Evolutionary conservation across 2,329 filamentous ascomycete genomes (phyloP).

Genomic region (Stagonosporopsis chrysanthemi): DNA sequence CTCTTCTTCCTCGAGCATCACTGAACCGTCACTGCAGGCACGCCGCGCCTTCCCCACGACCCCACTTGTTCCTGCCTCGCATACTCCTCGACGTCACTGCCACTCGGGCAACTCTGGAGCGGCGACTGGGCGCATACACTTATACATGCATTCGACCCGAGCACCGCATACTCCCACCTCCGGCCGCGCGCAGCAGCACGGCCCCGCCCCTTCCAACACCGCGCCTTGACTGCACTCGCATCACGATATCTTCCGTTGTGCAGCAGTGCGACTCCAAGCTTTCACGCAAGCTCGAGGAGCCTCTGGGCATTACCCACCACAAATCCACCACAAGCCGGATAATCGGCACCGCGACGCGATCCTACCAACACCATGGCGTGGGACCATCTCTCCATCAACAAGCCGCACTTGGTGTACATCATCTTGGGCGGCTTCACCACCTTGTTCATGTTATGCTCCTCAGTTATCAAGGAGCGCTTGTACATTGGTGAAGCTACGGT

Average conservation of each 20-base stretch:
- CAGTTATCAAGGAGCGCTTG: constrained; percentile 96
- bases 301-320: constrained; percentile 18
- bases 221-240: constrained; percentile 6
- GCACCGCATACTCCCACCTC: constrained; percentile 28
- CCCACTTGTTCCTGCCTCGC: constrained; percentile 18
- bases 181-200: constrained; percentile 25
- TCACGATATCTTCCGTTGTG: background rate
- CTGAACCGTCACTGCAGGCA: constrained; percentile 18
- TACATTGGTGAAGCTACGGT: constrained; percentile 99
- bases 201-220: constrained; percentile 23
- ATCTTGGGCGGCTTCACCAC: constrained; percentile 97
- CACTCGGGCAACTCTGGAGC: constrained; percentile 43
- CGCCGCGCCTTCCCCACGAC: constrained; percentile 12
- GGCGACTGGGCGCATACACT: constrained; percentile 59
- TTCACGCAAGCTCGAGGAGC: constrained; percentile 21
- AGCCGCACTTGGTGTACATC: constrained; percentile 97
- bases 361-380: constrained; percentile 67
- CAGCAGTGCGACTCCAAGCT: constrained; percentile 10
- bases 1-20: constrained; percentile 10
- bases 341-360: constrained; percentile 13
- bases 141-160: constrained; percentile 55
- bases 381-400: constrained; percentile 85
- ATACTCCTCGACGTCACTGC: constrained; percentile 24
- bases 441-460: constrained; percentile 97
- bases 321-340: constrained; percentile 19